phyloP scores from a whole-genome alignment of 2,329 filamentous ascomycete species.

The Fusarium oxysporum region DNA sequence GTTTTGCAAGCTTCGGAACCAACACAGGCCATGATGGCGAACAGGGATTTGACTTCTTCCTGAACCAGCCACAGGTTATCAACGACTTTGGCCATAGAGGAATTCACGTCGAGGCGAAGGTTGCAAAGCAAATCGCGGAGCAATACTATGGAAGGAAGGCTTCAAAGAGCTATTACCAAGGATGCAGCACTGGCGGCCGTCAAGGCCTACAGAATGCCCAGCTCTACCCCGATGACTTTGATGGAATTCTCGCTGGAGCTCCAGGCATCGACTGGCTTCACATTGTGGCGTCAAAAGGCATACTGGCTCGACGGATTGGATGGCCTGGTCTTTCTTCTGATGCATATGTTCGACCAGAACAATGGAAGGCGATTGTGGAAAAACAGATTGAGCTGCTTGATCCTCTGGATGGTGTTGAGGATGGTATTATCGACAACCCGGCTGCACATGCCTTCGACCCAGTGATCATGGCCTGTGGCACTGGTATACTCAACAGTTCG shows the following conservation, averaged over 20 bases:
- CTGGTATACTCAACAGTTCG: not conserved
- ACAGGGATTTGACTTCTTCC: constrained; percentile 9
- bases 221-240: constrained; percentile 10
- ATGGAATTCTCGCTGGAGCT: constrained; percentile 6
- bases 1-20: constrained; percentile 2
- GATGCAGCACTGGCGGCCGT: constrained; percentile 2
- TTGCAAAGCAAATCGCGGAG: constrained; percentile 5
- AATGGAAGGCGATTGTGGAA: constrained; percentile 1
- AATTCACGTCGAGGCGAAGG: not conserved
- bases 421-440: constrained; percentile 12
- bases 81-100: constrained; percentile 20
- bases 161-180: constrained; percentile 3
- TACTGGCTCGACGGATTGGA: not conserved
- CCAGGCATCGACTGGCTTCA: constrained; percentile 13
- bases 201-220: constrained; percentile 14
- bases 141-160: not conserved
- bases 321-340: not conserved
- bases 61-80: not conserved
- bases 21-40: constrained; percentile 3
- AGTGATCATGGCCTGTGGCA: not conserved
- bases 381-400: constrained; percentile 16
- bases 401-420: constrained; percentile 4
- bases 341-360: constrained; percentile 7
- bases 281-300: constrained; percentile 13
- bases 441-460: not conserved